Conservation (phyloP, 495 filamentous ascomycete species). For the Melanomma pulvis-pyrius region DNA sequence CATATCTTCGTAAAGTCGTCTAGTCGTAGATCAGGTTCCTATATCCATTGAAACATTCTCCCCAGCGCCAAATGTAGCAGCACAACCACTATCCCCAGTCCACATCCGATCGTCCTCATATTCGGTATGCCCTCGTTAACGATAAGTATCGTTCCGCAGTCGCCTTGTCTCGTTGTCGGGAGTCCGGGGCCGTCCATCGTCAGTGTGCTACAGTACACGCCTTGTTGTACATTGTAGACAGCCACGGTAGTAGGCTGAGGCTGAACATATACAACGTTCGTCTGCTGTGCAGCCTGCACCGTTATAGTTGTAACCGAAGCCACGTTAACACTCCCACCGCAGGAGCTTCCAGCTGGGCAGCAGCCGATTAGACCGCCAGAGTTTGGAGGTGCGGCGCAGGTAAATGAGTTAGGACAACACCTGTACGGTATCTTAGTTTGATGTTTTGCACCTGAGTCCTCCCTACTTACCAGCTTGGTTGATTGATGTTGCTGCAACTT, state of each 20-base stretch:
- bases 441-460: neutral
- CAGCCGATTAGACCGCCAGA: slow-evolving; percentile 41
- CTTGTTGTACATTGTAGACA: slow-evolving; percentile 8
- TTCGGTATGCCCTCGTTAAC: slow-evolving; percentile 18
- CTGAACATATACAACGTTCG: slow-evolving; percentile 29
- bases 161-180: slow-evolving; percentile 27
- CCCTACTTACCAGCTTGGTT: slow-evolving; percentile 40
- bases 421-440: slow-evolving; percentile 26
- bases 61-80: slow-evolving; percentile 20
- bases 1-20: slow-evolving; percentile 1
- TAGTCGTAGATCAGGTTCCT: neutral
- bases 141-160: slow-evolving; percentile 37
- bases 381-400: slow-evolving; percentile 36
- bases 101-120: slow-evolving; percentile 2
- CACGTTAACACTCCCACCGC: slow-evolving; percentile 38
- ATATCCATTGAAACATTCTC: slow-evolving; percentile 10
- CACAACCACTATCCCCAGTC: neutral
- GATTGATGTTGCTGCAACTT: slow-evolving; percentile 39
- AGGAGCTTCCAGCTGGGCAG: slow-evolving; percentile 42
- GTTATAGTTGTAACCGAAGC: slow-evolving; percentile 33
- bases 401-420: slow-evolving; percentile 45
- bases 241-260: slow-evolving; percentile 9
- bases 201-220: slow-evolving; percentile 31
- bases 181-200: slow-evolving; percentile 29
- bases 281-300: slow-evolving; percentile 21